These are phyloP conservation scores for Kluyveromyces wickerhamii DNA, from an alignment of 805 yeast genomes.

Conservation along the genomic window DNA sequence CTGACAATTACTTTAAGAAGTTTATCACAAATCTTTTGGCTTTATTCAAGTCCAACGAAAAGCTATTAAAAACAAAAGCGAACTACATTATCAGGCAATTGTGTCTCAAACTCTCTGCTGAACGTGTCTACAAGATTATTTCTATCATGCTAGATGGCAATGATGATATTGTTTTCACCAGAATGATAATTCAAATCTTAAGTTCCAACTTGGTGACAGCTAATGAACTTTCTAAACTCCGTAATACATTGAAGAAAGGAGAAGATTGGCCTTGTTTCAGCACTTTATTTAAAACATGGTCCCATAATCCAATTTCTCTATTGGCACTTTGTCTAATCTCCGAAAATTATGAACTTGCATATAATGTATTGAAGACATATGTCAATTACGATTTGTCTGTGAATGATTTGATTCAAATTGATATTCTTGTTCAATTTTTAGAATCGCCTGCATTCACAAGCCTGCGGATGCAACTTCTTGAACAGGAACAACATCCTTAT, in stretches of 20 bases:
- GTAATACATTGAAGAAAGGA: constrained; percentile 59
- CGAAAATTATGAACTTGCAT: constrained; percentile 83
- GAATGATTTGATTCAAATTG: constrained; percentile 75
- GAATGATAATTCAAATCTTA: constrained; percentile 77
- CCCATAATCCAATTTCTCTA: constrained; percentile 83
- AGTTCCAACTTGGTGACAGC: constrained; percentile 82
- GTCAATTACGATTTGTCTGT: constrained; percentile 72
- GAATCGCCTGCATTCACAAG: constrained; percentile 91
- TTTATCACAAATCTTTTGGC: constrained; percentile 66
- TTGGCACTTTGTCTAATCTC: constrained; percentile 78
- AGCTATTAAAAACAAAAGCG: constrained; percentile 61
- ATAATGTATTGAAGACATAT: constrained; percentile 67
- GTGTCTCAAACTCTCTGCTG: constrained; percentile 74
- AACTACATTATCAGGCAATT: constrained; percentile 78
- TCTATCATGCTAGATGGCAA: constrained; percentile 64
- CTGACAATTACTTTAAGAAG: constrained; percentile 66
- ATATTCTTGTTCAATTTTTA: constrained; percentile 77
- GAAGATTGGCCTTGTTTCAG: constrained; percentile 70
- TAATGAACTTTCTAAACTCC: constrained; percentile 63
- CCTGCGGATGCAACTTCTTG: constrained; percentile 78
- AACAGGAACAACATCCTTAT: constrained; percentile 74
- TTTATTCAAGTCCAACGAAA: constrained; percentile 62
- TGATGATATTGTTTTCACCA: constrained; percentile 58
- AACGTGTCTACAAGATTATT: constrained; percentile 70
- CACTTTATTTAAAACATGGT: constrained; percentile 81